Evolutionary conservation across 116 monocot genomes (phyloP).

Genomic region (Phalaenopsis hybrid): DNA sequence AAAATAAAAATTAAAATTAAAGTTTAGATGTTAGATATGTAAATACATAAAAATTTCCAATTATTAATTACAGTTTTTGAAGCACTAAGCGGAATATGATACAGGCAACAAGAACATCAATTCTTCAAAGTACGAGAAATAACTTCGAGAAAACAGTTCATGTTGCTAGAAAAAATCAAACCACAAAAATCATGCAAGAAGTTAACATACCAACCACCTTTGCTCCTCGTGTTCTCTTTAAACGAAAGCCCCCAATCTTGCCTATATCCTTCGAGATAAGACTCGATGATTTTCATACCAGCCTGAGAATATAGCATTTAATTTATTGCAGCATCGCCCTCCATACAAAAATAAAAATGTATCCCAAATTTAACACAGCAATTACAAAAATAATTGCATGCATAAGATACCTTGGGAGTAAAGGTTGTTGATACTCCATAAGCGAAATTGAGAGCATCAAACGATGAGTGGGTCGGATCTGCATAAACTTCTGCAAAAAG

Average conservation of each 20-base stretch:
- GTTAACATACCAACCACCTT: conserved; percentile 75
- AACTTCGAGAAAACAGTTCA: not conserved
- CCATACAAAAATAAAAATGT: not conserved
- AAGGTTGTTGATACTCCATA: conserved; percentile 72
- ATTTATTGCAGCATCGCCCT: not conserved
- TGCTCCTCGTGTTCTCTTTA: conserved; percentile 59
- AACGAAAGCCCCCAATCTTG: conserved; percentile 94
- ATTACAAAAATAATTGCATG: conserved; percentile 3
- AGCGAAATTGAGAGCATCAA: conserved; percentile 75
- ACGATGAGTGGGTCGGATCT: conserved; percentile 80
- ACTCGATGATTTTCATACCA: conserved; percentile 84
- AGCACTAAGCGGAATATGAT: too few relatives aligned
- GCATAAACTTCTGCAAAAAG: conserved; percentile 87
- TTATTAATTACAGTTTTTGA: too few relatives aligned
- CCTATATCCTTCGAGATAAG: conserved; percentile 87
- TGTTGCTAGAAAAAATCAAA: too few relatives aligned
- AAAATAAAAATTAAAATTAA: too few relatives aligned
- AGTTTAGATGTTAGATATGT: too few relatives aligned
- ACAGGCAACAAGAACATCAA: too few relatives aligned
- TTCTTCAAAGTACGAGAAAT: not conserved
- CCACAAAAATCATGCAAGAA: too few relatives aligned
- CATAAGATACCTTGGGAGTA: conserved; percentile 41
- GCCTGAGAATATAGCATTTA: conserved; percentile 33
- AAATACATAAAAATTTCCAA: too few relatives aligned
- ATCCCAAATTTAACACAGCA: not conserved